Evolutionary conservation across 2,329 filamentous ascomycete genomes (phyloP).

Genomic region (Pseudofabraea citricarpa): DNA sequence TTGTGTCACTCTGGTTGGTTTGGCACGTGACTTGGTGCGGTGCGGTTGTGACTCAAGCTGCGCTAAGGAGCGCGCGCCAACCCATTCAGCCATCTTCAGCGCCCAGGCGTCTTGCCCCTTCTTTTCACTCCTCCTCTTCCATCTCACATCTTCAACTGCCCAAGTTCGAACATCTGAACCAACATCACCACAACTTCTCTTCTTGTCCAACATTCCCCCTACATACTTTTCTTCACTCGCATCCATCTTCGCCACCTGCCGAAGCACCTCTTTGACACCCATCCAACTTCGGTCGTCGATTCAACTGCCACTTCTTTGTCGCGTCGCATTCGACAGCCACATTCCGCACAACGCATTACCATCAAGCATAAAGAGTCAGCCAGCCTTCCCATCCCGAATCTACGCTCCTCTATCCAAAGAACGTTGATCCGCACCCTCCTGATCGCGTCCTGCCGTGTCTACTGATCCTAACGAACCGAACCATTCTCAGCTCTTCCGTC

Average conservation of each 20-base stretch:
- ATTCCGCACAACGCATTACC: slow-evolving; percentile 15
- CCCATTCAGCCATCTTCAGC: too few species aligned
- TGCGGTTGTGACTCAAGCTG: too few species aligned
- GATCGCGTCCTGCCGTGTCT: slow-evolving; percentile 18
- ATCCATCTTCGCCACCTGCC: slow-evolving; percentile 9
- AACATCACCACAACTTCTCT: slow-evolving; percentile 6
- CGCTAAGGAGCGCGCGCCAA: too few species aligned
- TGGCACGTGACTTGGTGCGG: too few species aligned
- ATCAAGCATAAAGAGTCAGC: slow-evolving; percentile 22
- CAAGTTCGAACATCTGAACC: too few species aligned
- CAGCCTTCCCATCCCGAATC: slow-evolving; percentile 17
- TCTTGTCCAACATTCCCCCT: not conserved
- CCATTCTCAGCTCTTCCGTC: slow-evolving; percentile 16
- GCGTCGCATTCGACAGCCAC: slow-evolving; percentile 21
- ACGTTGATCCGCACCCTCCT: slow-evolving; percentile 17
- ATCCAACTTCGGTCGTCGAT: slow-evolving; percentile 23
- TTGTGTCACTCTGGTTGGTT: too few species aligned
- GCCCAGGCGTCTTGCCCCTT: slow-evolving; percentile 2
- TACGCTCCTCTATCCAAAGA: slow-evolving; percentile 11
- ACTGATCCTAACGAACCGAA: slow-evolving; percentile 26
- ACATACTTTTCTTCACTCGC: too few species aligned
- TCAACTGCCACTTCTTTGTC: slow-evolving; percentile 20
- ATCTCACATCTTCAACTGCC: slow-evolving; percentile 4
- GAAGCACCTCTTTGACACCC: slow-evolving; percentile 9
- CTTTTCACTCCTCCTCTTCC: slow-evolving; percentile 1